Evolutionary conservation across 495 filamentous ascomycete genomes (phyloP).

Genomic region (Aspergillus panamensis): DNA sequence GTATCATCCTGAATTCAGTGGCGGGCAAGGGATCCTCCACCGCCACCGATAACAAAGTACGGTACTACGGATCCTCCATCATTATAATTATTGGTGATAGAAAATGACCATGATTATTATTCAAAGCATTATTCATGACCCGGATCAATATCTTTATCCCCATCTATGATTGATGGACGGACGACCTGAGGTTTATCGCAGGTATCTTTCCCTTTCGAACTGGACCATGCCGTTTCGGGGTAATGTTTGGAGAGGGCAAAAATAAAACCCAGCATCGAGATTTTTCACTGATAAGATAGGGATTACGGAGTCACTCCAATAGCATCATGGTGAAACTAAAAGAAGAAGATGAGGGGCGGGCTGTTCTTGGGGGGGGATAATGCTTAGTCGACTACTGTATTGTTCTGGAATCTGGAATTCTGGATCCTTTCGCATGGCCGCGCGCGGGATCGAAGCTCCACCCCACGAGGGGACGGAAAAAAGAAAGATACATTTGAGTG

Average conservation of each 20-base stretch:
- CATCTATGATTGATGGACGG: neutral
- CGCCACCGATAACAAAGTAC: neutral
- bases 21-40: too few species aligned
- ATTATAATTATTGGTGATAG: neutral
- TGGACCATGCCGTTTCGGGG: neutral
- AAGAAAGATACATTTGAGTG: neutral
- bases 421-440: too few species aligned
- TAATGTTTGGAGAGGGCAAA: neutral
- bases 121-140: neutral
- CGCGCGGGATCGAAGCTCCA: neutral
- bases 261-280: neutral
- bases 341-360: neutral
- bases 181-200: too few species aligned
- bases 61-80: too few species aligned
- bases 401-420: neutral
- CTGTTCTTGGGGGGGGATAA: neutral
- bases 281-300: neutral
- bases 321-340: neutral
- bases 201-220: too few species aligned
- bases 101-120: neutral
- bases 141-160: neutral
- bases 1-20: neutral
- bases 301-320: neutral
- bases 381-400: neutral
- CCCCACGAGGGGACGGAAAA: neutral